A percentile compares a stretch with the other conserved stretches of the same genome.
Evolutionary conservation across 371 early-diverging fungal species (phyloP).

Genomic region (Syncephalastrum sp.): DNA sequence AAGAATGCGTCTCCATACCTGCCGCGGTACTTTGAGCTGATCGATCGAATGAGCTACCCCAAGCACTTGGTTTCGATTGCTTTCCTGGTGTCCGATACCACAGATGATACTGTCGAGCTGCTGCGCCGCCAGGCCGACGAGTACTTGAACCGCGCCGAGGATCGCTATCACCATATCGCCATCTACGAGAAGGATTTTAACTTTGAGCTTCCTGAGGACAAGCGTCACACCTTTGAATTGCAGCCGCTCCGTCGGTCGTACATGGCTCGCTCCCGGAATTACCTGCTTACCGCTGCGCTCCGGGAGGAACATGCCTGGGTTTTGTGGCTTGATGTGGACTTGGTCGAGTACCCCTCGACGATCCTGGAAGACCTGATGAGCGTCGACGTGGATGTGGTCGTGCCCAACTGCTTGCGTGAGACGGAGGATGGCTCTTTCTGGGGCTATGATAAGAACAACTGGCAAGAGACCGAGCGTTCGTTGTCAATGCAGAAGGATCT

Average conservation of each 20-base stretch:
- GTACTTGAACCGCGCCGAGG: conserved; percentile 16
- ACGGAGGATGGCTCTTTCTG: conserved; percentile 43
- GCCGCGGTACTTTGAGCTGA: conserved; percentile 56
- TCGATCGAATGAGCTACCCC: conserved; percentile 52
- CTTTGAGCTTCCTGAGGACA: conserved; percentile 48
- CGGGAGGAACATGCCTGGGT: conserved; percentile 55
- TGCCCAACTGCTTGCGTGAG: conserved; percentile 57
- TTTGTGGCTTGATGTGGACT: conserved; percentile 63
- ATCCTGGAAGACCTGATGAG: conserved; percentile 54
- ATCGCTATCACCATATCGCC: conserved; percentile 45
- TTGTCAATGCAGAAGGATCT: conserved; percentile 48
- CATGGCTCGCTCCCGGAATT: conserved; percentile 62
- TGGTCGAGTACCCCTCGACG: conserved; percentile 52
- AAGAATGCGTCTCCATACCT: conserved; percentile 57
- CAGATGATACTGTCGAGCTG: conserved; percentile 46
- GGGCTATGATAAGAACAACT: conserved; percentile 71
- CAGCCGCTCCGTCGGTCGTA: conserved; percentile 53
- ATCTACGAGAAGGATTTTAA: conserved; percentile 60
- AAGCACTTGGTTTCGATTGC: conserved; percentile 55
- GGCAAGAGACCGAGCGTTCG: conserved; percentile 65
- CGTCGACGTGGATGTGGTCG: conserved; percentile 56
- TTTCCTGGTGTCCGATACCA: conserved; percentile 61
- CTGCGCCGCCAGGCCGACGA: conserved; percentile 36
- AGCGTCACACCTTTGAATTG: conserved; percentile 51
- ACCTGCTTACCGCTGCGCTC: conserved; percentile 51